Percentiles rank a stretch among this genome's conserved stretches.
Conservation (phyloP, 1,284 basidiomycete species). For the Ganoderma boninense region DNA sequence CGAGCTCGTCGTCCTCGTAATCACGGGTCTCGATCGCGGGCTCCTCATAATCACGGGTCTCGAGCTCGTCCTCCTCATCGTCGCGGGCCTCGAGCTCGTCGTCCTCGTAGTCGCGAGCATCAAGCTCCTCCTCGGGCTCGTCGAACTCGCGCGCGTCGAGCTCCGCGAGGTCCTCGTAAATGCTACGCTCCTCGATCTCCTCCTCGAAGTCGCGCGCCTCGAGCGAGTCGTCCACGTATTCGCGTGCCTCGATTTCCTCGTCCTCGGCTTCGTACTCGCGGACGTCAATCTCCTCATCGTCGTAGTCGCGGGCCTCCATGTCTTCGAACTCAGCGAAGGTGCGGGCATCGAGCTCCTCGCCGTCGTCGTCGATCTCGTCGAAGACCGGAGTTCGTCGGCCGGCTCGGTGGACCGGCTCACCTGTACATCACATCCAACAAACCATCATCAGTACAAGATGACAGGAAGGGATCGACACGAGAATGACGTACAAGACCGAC, state of each 20-base stretch:
- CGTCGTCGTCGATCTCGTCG: not conserved
- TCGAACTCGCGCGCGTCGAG: not conserved
- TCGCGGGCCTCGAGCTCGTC: not conserved
- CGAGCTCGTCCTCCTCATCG: not conserved
- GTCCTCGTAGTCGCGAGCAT: too few relatives aligned
- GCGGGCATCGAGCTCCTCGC: not conserved
- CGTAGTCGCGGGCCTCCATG: too few relatives aligned
- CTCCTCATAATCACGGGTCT: not conserved
- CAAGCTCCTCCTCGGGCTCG: not conserved
- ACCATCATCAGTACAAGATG: not conserved
- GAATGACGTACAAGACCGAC: not conserved
- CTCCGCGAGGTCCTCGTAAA: not conserved
- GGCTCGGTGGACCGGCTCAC: not conserved
- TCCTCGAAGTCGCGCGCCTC: not conserved
- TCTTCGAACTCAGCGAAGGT: not conserved
- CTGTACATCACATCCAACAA: not conserved
- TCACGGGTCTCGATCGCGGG: not conserved
- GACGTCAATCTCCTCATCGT: not conserved
- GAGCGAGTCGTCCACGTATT: not conserved
- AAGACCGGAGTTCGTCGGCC: not conserved
- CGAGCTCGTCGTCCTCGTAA: not conserved
- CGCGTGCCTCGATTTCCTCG: not conserved
- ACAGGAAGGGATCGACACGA: not conserved
- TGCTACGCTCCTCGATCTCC: not conserved
- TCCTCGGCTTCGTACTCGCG: not conserved